Base-by-base conservation (phyloP, 306 rosid genomes). In the Comarum palustre region DNA sequence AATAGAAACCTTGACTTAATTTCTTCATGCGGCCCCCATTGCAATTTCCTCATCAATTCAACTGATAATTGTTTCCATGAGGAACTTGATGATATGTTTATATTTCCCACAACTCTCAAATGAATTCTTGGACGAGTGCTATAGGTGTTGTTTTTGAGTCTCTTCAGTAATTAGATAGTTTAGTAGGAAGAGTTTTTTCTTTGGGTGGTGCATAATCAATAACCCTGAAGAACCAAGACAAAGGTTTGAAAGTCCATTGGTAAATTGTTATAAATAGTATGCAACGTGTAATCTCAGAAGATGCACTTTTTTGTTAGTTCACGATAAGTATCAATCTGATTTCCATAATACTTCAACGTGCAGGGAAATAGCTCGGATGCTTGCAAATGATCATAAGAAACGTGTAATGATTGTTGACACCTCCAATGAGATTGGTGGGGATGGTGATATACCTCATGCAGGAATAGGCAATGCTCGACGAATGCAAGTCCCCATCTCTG, bases 351-450 rank as follows among this genome's bases (percentile, higher is more conserved):
- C 67, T 45, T 27, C 58, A 25, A 57, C 63, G 52, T 83, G 81
- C 76, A 91, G 98, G 88, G 97, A 89, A 78, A 83, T 94, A 78
- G 97, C 97, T 66, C 86, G 96, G 75, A 91, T 94, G 87, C 89
- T 94, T 61, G 97, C 98, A 66, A 91, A 91, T 88, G 98, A 91
- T 85, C 90, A 73, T 82, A 81, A 86, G 71, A 91, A 91, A 84
- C 96, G 97, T 72, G 98, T 94, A 47, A 94, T 94, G 98, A 94
- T 94, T 82, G 97, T 94, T 57, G 97, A 94, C 87, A 94, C 98
- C 66, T 94, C 97, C 59, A 94, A 94, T 84, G 98, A 94, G 85
- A 94, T 94, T 75, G 98, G 97, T 66, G 98, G 98, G 43, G 98
- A 91, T 84, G 98, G 98, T 29, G 98, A 94, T 78, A 94, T 94